Evolutionary conservation across 2,329 filamentous ascomycete species (phyloP).

Genomic region (Aspergillus glaucus): DNA sequence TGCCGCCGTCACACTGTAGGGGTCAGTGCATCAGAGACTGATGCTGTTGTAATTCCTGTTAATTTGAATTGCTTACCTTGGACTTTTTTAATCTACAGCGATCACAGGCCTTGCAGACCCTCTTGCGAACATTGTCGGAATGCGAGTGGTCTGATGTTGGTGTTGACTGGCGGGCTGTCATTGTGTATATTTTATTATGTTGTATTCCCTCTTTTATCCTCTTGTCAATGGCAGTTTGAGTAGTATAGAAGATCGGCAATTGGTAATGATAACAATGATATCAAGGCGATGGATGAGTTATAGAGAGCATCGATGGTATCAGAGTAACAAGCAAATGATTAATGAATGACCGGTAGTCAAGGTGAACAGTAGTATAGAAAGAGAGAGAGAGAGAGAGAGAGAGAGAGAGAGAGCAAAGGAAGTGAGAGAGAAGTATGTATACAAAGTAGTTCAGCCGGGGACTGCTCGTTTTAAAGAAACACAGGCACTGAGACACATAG

Average conservation of each 20-base stretch:
- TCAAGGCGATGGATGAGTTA: constrained; percentile 3
- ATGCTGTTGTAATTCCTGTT: constrained; percentile 2
- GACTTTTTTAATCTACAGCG: constrained; percentile 61
- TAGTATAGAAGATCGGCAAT: background rate
- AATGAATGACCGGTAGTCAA: background rate
- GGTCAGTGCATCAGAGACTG: constrained; percentile 20
- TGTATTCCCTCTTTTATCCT: too few relatives aligned
- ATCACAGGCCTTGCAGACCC: constrained; percentile 62
- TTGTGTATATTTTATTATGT: constrained; percentile 13
- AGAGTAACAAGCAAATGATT: background rate
- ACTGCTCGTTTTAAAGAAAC: background rate
- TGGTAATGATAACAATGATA: constrained; percentile 3
- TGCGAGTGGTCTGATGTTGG: constrained; percentile 35
- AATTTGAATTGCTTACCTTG: constrained; percentile 43
- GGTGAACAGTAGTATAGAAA: background rate
- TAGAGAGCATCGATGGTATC: constrained; percentile 12
- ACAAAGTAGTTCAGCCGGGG: background rate
- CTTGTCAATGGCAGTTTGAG: background rate
- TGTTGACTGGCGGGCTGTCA: constrained; percentile 36
- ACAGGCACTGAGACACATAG: background rate
- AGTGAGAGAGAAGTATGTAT: background rate
- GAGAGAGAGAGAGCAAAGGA: background rate
- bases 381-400: background rate
- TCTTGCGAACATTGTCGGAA: constrained; percentile 49
- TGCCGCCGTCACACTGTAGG: constrained; percentile 53